phyloP scores from a whole-genome alignment of 1,284 basidiomycete genomes.

The Mycena sp. region DNA sequence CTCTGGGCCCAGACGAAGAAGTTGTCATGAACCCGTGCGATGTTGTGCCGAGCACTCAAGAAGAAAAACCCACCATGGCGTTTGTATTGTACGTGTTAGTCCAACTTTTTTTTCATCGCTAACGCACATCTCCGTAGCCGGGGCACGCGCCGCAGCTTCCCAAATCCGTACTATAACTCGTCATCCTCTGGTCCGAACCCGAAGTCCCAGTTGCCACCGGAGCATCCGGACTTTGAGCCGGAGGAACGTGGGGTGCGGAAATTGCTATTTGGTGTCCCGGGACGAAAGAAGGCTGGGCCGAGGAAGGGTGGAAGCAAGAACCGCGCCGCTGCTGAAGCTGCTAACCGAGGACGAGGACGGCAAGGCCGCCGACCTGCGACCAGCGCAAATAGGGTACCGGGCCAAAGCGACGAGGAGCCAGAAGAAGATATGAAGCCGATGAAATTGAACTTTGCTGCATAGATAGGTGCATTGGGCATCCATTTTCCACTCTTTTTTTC shows the following conservation, averaged over 20 bases:
- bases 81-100: conserved; percentile 58
- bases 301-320: conserved; percentile 10
- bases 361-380: not conserved
- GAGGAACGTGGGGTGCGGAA: conserved; percentile 28
- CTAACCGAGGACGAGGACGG: conserved; percentile 9
- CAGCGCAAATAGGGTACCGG: not conserved
- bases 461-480: not conserved
- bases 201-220: conserved; percentile 22
- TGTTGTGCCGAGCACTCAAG: conserved; percentile 31
- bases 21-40: conserved; percentile 36
- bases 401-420: not conserved
- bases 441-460: conserved; percentile 15
- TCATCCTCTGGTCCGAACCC: conserved; percentile 16
- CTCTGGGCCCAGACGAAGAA: conserved; percentile 32
- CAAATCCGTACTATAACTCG: conserved; percentile 49
- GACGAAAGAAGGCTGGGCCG: conserved; percentile 8
- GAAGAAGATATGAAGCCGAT: conserved; percentile 2
- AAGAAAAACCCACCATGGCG: conserved; percentile 58
- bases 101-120: not conserved
- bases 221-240: conserved; percentile 33
- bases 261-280: conserved; percentile 21
- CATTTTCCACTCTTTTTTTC: not conserved
- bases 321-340: not conserved
- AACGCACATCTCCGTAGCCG: conserved; percentile 42
- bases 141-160: conserved; percentile 47